A percentile compares a stretch with the other conserved stretches of the same genome.
phyloP scores from a whole-genome alignment of 768 basidiomycete genomes.

The Xerocomus brunneocitrinus region DNA sequence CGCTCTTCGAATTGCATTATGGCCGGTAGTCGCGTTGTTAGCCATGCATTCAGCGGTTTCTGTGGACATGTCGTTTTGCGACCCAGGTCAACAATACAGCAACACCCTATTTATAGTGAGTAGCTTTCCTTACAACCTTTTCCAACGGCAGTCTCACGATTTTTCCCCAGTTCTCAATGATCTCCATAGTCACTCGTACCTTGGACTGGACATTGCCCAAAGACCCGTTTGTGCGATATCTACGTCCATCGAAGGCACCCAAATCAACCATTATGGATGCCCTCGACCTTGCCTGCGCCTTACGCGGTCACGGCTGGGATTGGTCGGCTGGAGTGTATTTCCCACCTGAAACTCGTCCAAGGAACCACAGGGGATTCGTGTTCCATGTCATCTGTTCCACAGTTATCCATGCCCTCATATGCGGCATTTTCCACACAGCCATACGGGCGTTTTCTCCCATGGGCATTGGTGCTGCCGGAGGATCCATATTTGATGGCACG shows the following conservation, averaged over 20 bases:
- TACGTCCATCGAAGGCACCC: background rate
- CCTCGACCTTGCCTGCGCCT: conserved; percentile 46
- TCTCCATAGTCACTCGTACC: background rate
- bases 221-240: background rate
- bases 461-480: conserved; percentile 28
- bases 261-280: conserved; percentile 31
- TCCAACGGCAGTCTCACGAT: background rate
- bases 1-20: conserved; percentile 39
- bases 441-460: conserved; percentile 44
- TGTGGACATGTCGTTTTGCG: conserved; percentile 5
- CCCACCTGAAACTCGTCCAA: conserved; percentile 19
- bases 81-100: background rate
- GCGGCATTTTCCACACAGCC: conserved; percentile 43
- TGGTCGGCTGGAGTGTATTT: conserved; percentile 39
- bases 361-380: conserved; percentile 36
- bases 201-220: background rate
- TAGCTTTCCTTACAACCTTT: background rate
- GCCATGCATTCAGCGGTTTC: conserved; percentile 35
- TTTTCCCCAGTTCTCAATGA: conserved; percentile 11
- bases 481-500: conserved; percentile 30
- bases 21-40: conserved; percentile 41
- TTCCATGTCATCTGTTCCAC: conserved; percentile 31
- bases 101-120: conserved; percentile 12
- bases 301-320: conserved; percentile 58
- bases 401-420: conserved; percentile 33